Percentiles rank a stretch among this genome's conserved stretches.
Conservation (phyloP, 768 basidiomycete species). For the Cystobasidium ongulense region DNA sequence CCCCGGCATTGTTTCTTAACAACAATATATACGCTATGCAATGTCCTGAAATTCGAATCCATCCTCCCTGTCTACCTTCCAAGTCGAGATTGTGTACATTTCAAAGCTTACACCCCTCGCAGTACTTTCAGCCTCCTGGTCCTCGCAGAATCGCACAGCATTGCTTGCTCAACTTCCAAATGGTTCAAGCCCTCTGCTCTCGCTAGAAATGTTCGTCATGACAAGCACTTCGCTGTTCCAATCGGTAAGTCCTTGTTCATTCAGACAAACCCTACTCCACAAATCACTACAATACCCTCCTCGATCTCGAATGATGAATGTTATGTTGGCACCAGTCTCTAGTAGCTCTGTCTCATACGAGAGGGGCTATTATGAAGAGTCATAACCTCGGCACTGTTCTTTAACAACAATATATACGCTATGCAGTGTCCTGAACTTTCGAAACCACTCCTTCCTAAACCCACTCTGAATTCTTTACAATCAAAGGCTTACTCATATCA, state of each 20-base stretch:
- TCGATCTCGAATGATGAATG: constrained; percentile 19
- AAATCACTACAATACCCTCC: neutral
- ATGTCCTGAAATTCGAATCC: neutral
- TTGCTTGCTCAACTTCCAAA: too few relatives aligned
- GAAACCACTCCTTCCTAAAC: neutral
- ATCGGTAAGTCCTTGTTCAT: too few relatives aligned
- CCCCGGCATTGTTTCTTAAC: constrained; percentile 10
- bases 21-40: neutral
- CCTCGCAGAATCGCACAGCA: too few relatives aligned
- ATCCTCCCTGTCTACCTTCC: neutral
- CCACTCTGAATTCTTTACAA: neutral
- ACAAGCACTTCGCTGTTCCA: too few relatives aligned
- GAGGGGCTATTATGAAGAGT: constrained; percentile 18
- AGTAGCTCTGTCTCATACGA: neutral
- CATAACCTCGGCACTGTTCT: constrained; percentile 26
- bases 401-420: neutral
- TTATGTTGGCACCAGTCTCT: constrained; percentile 32
- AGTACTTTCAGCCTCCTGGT: too few relatives aligned
- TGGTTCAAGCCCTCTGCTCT: too few relatives aligned
- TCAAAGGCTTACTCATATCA: too few relatives aligned
- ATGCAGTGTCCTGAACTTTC: neutral
- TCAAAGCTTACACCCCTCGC: too few relatives aligned
- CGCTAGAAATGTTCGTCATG: too few relatives aligned
- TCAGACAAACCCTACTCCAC: neutral
- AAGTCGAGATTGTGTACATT: too few relatives aligned